These are phyloP conservation scores for Barnettozyma sp. DNA, from an alignment of 805 yeast genomes.

Conservation along the genomic window DNA sequence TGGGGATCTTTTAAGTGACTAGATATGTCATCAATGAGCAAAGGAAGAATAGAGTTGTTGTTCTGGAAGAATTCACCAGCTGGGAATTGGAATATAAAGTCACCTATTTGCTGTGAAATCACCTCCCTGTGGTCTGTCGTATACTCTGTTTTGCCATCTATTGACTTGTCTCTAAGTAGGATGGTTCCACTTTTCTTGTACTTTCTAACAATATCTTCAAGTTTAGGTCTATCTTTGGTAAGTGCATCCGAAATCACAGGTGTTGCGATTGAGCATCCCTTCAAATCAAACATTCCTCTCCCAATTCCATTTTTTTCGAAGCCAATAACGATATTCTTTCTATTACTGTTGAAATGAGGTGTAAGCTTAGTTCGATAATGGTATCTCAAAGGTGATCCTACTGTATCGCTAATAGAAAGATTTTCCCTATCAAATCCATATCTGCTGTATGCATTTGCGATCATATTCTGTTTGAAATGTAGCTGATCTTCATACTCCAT, in stretches of 20 bases:
- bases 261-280: constrained; percentile 87
- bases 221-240: constrained; percentile 51
- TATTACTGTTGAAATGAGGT: constrained; percentile 85
- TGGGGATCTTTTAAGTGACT: constrained; percentile 50
- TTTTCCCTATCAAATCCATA: constrained; percentile 49
- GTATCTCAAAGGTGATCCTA: constrained; percentile 68
- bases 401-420: constrained; percentile 54
- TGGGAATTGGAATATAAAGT: constrained; percentile 73
- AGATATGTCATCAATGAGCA: constrained; percentile 66
- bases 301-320: constrained; percentile 57
- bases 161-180: constrained; percentile 69
- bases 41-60: constrained; percentile 84
- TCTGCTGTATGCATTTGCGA: constrained; percentile 71
- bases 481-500: constrained; percentile 68
- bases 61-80: constrained; percentile 97
- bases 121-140: constrained; percentile 71
- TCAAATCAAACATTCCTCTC: constrained; percentile 63
- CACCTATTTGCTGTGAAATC: constrained; percentile 66
- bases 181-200: constrained; percentile 84
- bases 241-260: constrained; percentile 67
- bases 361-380: constrained; percentile 86
- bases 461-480: constrained; percentile 58
- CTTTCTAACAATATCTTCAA: constrained; percentile 34
- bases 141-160: constrained; percentile 39
- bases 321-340: constrained; percentile 53